Base-by-base conservation (phyloP, 768 basidiomycete genomes). In the Suillus alpinus region DNA sequence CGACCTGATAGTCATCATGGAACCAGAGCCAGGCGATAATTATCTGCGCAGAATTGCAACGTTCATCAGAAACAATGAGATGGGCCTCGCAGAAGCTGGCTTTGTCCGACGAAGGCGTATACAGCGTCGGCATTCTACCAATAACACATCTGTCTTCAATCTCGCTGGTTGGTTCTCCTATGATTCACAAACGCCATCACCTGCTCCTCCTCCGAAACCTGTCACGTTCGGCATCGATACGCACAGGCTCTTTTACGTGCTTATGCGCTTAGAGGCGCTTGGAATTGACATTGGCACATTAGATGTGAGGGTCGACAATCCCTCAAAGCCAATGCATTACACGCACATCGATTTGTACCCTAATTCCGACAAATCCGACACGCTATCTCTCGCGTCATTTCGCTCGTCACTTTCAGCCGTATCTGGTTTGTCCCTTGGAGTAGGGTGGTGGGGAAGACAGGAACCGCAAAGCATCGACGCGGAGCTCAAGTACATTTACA, bases 401-500 rank as follows among this genome's bases (percentile, higher is more conserved):
- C 85, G 86, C 53, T 89, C 91, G 1, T 89, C 91, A 0, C 73
- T 93, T 20, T 92, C 91, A 36, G 84, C 80, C 18, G 86, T 94
- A 36, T 93, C 92, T 34, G 81, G 78, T 36, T 78, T 93, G 32
- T 94, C 92, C 0, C 77, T 95, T 37, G 86, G 89, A 34, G 78
- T 75, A 5, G 80, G 84, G 56, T 92, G 90, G 90, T 94, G 89
- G 90, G 75, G 81, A 47, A 77, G 80, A 62, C 70, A 81, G 6
- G 81, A 86, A 59, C 83, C 82, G 40, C 83, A 82, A 12, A 81
- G 70, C 62, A 74, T 90, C 65, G 89, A 94, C 59, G 70, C 78
- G 2, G 90, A 94, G 67, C 86, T 96, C 72, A 94, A 86, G 71
- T 93, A 87, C 73, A 81, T 95, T 63, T 96, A 87, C 77, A 93